Evolutionary conservation across 2,329 filamentous ascomycete species (phyloP).

Genomic region (Fusarium gaditjirri): DNA sequence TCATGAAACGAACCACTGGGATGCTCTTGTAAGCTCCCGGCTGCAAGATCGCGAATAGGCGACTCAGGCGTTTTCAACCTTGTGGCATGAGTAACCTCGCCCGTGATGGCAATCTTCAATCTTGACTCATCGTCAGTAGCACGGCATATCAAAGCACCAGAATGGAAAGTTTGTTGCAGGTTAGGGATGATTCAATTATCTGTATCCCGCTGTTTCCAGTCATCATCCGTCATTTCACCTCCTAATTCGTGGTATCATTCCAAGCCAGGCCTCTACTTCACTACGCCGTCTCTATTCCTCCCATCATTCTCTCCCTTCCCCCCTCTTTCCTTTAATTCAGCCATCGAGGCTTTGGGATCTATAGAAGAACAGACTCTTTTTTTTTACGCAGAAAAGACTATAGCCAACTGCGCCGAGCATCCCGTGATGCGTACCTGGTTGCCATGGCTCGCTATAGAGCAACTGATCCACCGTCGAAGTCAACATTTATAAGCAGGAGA

Average conservation of each 20-base stretch:
- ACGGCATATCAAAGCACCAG: not conserved
- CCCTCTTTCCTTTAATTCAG: slow-evolving; percentile 13
- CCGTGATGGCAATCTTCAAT: not conserved
- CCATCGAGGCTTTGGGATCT: slow-evolving; percentile 37
- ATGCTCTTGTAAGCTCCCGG: not conserved
- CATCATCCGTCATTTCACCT: slow-evolving; percentile 32
- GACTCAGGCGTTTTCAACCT: not conserved
- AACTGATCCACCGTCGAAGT: slow-evolving; percentile 18
- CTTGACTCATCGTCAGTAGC: not conserved
- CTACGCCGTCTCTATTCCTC: not conserved
- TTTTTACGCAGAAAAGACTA: not conserved
- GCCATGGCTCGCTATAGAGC: slow-evolving; percentile 14
- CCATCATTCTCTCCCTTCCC: not conserved
- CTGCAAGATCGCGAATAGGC: not conserved
- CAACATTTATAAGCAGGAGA: slow-evolving; percentile 11
- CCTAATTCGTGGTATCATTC: slow-evolving; percentile 46
- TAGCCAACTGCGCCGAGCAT: slow-evolving; percentile 8
- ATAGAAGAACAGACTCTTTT: slow-evolving; percentile 13
- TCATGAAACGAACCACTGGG: slow-evolving; percentile 1
- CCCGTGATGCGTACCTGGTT: slow-evolving; percentile 5
- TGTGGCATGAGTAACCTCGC: not conserved
- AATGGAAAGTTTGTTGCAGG: not conserved
- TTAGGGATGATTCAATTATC: slow-evolving; percentile 19
- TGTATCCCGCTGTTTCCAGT: slow-evolving; percentile 12
- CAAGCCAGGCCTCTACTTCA: slow-evolving; percentile 27